These are phyloP conservation scores for Neohortaea acidophila DNA, from an alignment of 495 filamentous ascomycete species.

Conservation along the genomic window DNA sequence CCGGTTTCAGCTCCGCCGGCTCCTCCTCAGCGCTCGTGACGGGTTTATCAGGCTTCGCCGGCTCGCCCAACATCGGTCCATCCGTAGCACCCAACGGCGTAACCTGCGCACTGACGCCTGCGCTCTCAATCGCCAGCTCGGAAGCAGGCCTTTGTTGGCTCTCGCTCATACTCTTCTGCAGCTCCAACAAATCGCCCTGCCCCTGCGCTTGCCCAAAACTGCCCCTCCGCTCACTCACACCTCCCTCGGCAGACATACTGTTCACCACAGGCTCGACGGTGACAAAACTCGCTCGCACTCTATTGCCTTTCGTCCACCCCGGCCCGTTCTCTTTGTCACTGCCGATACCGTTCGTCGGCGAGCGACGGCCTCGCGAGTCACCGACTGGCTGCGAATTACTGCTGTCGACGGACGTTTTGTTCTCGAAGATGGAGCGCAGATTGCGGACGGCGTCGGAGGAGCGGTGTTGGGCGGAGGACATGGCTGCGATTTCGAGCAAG, in stretches of 20 bases:
- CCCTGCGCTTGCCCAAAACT: conserved; percentile 21
- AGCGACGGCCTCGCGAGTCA: too few species aligned
- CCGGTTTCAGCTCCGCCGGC: conserved; percentile 22
- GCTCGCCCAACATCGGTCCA: too few species aligned
- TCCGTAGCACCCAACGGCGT: too few species aligned
- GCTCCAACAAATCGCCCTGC: conserved; percentile 12
- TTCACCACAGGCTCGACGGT: conserved; percentile 43
- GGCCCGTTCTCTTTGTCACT: conserved; percentile 25
- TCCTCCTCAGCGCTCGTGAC: conserved; percentile 26
- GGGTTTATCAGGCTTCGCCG: conserved; percentile 23
- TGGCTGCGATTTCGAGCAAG: conserved; percentile 14
- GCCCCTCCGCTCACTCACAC: conserved; percentile 15
- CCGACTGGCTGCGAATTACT: conserved; percentile 54
- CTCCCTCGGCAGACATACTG: conserved; percentile 12
- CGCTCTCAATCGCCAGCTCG: conserved; percentile 23
- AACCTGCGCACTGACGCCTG: conserved; percentile 19
- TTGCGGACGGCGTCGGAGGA: conserved; percentile 44
- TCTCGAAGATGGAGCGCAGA: conserved; percentile 82
- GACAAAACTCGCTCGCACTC: conserved; percentile 72
- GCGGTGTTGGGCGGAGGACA: conserved; percentile 14
- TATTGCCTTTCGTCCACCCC: conserved; percentile 41
- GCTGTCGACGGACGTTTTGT: conserved; percentile 31
- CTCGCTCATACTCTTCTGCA: conserved; percentile 22
- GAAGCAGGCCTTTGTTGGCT: conserved; percentile 21
- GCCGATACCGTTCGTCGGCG: conserved; percentile 27